phyloP scores from a whole-genome alignment of 192 early-diverging fungal genomes.

The Hyaloraphidium curvatum region DNA sequence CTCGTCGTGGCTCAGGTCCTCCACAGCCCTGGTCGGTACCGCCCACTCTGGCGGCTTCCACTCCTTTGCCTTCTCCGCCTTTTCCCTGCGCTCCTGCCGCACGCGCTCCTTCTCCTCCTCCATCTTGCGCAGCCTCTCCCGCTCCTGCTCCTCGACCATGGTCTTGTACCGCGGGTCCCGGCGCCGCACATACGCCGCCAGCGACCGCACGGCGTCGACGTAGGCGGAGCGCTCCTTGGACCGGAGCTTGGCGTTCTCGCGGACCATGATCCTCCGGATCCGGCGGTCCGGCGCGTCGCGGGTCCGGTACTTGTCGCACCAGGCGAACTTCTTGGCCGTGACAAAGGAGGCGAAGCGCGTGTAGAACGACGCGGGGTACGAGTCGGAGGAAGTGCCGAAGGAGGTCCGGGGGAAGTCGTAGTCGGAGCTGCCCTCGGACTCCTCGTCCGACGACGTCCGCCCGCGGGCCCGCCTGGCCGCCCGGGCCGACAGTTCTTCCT shows the following conservation, averaged over 20 bases:
- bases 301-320: constrained; percentile 75
- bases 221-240: constrained; percentile 52
- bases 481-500: constrained; percentile 54
- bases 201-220: constrained; percentile 30
- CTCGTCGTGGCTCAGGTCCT: constrained; percentile 21
- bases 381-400: not conserved
- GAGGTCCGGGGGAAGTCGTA: constrained; percentile 25
- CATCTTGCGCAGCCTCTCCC: constrained; percentile 28
- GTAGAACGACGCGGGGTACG: constrained; percentile 38
- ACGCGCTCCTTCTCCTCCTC: constrained; percentile 37
- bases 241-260: constrained; percentile 72
- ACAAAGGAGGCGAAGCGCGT: constrained; percentile 63
- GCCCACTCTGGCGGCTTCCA: constrained; percentile 62
- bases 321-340: constrained; percentile 72
- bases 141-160: constrained; percentile 30
- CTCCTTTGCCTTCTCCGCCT: constrained; percentile 22
- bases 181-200: constrained; percentile 60
- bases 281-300: constrained; percentile 65
- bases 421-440: constrained; percentile 15
- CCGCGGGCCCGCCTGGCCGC: constrained; percentile 13
- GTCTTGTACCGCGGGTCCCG: constrained; percentile 78
- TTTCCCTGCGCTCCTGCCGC: constrained; percentile 32
- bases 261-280: constrained; percentile 68
- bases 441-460: constrained; percentile 14
- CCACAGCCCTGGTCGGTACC: too few relatives aligned